Evolutionary conservation across 2,329 filamentous ascomycete species (phyloP).

Genomic region (Curvularia verruculosa): DNA sequence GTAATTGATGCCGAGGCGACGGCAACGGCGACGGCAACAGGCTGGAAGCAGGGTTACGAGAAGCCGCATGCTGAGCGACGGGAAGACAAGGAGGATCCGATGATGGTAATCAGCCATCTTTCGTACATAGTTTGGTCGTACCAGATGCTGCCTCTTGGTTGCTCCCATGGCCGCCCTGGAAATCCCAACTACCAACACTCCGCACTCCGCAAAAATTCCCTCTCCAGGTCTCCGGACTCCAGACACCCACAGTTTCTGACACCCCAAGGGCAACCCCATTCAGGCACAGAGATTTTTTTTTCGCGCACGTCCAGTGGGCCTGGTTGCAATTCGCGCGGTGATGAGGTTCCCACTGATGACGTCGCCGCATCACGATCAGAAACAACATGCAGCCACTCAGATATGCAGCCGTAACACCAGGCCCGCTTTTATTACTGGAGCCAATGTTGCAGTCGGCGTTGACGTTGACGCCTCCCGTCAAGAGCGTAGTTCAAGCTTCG

Average conservation of each 20-base stretch:
- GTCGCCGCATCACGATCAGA: constrained; percentile 19
- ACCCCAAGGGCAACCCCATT: constrained; percentile 9
- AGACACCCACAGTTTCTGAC: constrained; percentile 14
- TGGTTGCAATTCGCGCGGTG: constrained; percentile 9
- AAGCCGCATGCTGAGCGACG: background rate
- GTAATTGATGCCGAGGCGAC: constrained; percentile 12
- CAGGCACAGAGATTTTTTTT: constrained; percentile 11
- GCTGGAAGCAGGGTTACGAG: background rate
- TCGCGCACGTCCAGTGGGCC: constrained; percentile 8
- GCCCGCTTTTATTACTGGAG: constrained; percentile 33
- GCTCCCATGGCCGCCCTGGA: background rate
- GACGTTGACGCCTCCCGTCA: constrained; percentile 15
- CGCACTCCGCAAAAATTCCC: constrained; percentile 21
- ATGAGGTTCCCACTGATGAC: constrained; percentile 19
- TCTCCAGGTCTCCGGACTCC: constrained; percentile 27
- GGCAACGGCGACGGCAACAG: background rate
- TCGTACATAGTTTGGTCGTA: background rate
- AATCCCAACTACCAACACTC: constrained; percentile 1
- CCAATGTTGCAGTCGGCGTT: constrained; percentile 19
- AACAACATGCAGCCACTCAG: constrained; percentile 20
- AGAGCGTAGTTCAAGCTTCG: constrained; percentile 23
- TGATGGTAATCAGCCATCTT: background rate
- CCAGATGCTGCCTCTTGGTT: background rate
- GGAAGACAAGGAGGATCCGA: background rate
- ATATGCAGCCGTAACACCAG: constrained; percentile 15